Conservation (phyloP, 1,284 basidiomycete genomes). For the Trichosporon sp. region DNA sequence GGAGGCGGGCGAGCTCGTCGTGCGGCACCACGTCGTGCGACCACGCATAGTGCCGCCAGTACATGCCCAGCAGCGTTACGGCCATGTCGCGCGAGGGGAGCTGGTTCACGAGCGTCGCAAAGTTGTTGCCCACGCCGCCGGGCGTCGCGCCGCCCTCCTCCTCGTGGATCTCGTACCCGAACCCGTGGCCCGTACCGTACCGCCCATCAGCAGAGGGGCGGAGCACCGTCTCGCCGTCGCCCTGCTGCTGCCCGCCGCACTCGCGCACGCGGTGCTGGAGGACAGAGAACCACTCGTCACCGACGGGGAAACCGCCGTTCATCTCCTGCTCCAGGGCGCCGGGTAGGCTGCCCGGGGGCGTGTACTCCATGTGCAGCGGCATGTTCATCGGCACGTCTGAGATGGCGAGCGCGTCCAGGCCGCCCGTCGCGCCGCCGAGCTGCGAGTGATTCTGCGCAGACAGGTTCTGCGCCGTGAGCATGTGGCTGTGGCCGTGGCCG, state of each 20-base stretch:
- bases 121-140: constrained; percentile 10
- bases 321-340: neutral
- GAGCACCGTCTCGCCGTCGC: neutral
- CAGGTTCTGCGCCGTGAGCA: constrained; percentile 13
- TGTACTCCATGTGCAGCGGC: constrained; percentile 20
- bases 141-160: constrained; percentile 9
- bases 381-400: constrained; percentile 17
- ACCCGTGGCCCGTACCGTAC: neutral
- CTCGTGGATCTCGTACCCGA: neutral
- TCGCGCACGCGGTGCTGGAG: constrained; percentile 9
- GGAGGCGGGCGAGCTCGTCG: constrained; percentile 16
- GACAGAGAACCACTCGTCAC: constrained; percentile 12
- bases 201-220: neutral
- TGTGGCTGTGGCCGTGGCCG: neutral
- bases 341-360: constrained; percentile 1
- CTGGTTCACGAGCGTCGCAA: constrained; percentile 17
- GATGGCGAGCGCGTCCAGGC: constrained; percentile 8
- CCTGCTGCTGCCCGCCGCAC: constrained; percentile 17
- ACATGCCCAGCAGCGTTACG: constrained; percentile 8
- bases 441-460: neutral
- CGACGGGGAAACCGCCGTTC: constrained; percentile 9
- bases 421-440: neutral
- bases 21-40: constrained; percentile 10
- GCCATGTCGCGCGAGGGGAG: constrained; percentile 6
- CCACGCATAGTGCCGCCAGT: constrained; percentile 19